Evolutionary conservation across 2,329 filamentous ascomycete species (phyloP).

Genomic region (Venturia effusa): DNA sequence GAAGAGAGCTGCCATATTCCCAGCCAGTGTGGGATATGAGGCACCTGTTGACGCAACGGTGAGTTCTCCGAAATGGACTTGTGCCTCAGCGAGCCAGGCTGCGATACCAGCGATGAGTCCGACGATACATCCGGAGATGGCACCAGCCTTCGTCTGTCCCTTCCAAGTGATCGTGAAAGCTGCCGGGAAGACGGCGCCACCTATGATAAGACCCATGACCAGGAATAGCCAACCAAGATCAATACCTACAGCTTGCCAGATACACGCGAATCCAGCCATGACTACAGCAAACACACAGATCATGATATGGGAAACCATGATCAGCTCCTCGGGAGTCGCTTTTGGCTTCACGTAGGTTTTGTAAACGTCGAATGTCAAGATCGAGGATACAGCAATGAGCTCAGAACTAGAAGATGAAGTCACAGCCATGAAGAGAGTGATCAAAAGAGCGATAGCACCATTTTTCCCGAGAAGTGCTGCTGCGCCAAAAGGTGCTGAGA

Average conservation of each 20-base stretch:
- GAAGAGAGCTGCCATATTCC: slow-evolving; percentile 27
- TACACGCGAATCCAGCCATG: slow-evolving; percentile 29
- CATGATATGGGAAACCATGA: slow-evolving; percentile 30
- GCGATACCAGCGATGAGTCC: slow-evolving; percentile 25
- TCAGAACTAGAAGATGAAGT: slow-evolving; percentile 26
- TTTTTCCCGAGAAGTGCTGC: slow-evolving; percentile 21
- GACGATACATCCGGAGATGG: slow-evolving; percentile 23
- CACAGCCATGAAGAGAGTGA: slow-evolving; percentile 23
- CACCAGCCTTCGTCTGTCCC: slow-evolving; percentile 22
- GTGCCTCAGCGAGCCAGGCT: slow-evolving; percentile 26
- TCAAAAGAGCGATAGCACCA: slow-evolving; percentile 21
- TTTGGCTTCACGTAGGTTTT: slow-evolving; percentile 30
- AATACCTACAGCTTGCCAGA: slow-evolving; percentile 28
- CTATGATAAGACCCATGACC: slow-evolving; percentile 32
- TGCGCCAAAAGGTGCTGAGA: slow-evolving; percentile 20
- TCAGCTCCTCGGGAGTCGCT: slow-evolving; percentile 24
- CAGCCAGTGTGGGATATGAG: slow-evolving; percentile 29
- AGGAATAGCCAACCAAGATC: slow-evolving; percentile 31
- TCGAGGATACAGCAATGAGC: slow-evolving; percentile 29
- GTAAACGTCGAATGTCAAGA: slow-evolving; percentile 33
- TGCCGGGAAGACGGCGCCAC: slow-evolving; percentile 30
- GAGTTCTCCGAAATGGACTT: slow-evolving; percentile 27
- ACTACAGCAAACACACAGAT: slow-evolving; percentile 30
- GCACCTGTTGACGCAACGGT: slow-evolving; percentile 29
- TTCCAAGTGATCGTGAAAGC: slow-evolving; percentile 28